Conservation (phyloP, 768 basidiomycete species). For the Tylopilus sp. region DNA sequence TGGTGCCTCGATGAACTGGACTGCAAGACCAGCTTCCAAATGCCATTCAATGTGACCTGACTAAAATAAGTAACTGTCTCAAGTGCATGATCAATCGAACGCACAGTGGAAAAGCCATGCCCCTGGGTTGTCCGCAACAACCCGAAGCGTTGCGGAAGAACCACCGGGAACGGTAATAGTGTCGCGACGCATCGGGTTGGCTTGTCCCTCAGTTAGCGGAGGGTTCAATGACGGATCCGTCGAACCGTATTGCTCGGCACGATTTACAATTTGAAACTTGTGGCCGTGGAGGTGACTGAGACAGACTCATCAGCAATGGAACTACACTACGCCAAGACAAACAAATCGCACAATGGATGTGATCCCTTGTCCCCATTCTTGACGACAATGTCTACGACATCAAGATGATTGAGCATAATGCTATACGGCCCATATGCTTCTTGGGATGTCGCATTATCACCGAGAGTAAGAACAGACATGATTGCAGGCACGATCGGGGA, state of each 20-base stretch:
- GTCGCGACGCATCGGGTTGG: constrained; percentile 91
- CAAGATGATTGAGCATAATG: constrained; percentile 70
- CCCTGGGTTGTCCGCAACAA: constrained; percentile 91
- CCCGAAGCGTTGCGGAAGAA: constrained; percentile 66
- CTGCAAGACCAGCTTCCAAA: constrained; percentile 77
- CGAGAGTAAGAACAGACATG: constrained; percentile 75
- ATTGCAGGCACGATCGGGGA: constrained; percentile 69
- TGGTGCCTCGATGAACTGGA: constrained; percentile 83
- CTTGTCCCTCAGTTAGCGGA: constrained; percentile 68
- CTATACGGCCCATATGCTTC: constrained; percentile 77
- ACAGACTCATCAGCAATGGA: background rate
- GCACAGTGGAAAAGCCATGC: constrained; percentile 82
- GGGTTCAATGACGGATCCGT: constrained; percentile 78
- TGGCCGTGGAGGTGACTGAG: constrained; percentile 89
- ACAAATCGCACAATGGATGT: constrained; percentile 75
- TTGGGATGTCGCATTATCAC: constrained; percentile 60
- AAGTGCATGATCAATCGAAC: constrained; percentile 24
- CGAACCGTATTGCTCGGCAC: constrained; percentile 66
- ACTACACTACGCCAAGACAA: background rate
- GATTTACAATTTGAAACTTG: constrained; percentile 76
- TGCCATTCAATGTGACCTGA: constrained; percentile 87
- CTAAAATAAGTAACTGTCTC: background rate
- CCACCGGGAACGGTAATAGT: constrained; percentile 74
- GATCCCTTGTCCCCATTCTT: constrained; percentile 70
- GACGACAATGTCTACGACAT: constrained; percentile 74